A percentile compares a stretch with the other conserved stretches of the same genome.
phyloP scores from a whole-genome alignment of 2,329 filamentous ascomycete genomes.

The Ilyonectria sp. region DNA sequence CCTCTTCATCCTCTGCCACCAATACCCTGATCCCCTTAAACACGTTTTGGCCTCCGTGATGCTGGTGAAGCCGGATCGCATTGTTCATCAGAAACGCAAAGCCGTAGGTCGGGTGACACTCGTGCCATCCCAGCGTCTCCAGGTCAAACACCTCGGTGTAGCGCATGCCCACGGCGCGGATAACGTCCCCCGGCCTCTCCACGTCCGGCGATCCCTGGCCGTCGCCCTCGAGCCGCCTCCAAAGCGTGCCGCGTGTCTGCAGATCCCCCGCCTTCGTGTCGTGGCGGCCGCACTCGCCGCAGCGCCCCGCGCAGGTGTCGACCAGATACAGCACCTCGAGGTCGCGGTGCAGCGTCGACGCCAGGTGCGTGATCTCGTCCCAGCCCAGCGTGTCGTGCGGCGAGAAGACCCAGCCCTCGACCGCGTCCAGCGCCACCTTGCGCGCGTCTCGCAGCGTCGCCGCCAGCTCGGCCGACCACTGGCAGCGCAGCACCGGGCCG shows the following conservation, averaged over 20 bases:
- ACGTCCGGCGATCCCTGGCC: conserved; percentile 27
- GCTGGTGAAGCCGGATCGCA: conserved; percentile 51
- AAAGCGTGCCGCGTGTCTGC: conserved; percentile 39
- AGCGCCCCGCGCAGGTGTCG: conserved; percentile 47
- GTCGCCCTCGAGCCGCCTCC: conserved; percentile 41
- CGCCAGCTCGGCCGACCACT: conserved; percentile 50
- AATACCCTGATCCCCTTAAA: conserved; percentile 49
- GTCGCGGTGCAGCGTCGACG: conserved; percentile 48
- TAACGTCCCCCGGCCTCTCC: conserved; percentile 46
- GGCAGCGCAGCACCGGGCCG: conserved; percentile 46
- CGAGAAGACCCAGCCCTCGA: conserved; percentile 43
- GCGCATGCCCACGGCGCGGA: conserved; percentile 48
- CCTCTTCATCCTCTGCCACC: conserved; percentile 45
- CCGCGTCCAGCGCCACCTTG: conserved; percentile 49
- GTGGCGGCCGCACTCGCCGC: conserved; percentile 38
- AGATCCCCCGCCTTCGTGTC: conserved; percentile 32
- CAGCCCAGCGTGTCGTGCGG: conserved; percentile 35
- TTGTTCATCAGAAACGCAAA: conserved; percentile 50
- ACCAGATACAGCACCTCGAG: conserved; percentile 53
- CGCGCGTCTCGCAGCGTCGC: conserved; percentile 43
- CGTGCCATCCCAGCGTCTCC: conserved; percentile 50
- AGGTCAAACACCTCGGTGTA: conserved; percentile 54
- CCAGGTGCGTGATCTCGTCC: conserved; percentile 50
- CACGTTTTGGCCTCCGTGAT: conserved; percentile 28
- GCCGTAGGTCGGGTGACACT: conserved; percentile 48